These are phyloP conservation scores for Trichoderma guizhouense DNA, from an alignment of 2,329 filamentous ascomycete genomes.

Conservation along the genomic window DNA sequence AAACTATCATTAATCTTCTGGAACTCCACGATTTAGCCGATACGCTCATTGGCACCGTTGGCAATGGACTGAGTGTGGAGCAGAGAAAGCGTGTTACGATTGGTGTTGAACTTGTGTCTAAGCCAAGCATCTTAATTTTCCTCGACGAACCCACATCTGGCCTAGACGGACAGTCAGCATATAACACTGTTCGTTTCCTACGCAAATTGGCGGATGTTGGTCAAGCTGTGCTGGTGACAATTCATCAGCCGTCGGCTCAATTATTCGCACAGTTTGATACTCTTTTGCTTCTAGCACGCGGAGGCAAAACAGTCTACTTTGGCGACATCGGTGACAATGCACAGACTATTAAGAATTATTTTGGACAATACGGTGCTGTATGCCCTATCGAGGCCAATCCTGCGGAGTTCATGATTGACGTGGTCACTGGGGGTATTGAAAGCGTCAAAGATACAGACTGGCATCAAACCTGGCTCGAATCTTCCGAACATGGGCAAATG, in stretches of 20 bases:
- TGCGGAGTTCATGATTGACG: constrained; percentile 71
- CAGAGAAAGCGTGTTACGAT: constrained; percentile 57
- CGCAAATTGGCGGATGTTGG: constrained; percentile 63
- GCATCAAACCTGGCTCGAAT: constrained; percentile 67
- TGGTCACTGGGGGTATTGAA: constrained; percentile 44
- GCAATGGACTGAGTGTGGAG: constrained; percentile 51
- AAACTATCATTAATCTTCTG: constrained; percentile 68
- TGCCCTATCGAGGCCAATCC: constrained; percentile 65
- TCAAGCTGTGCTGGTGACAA: constrained; percentile 66
- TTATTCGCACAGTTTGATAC: constrained; percentile 66
- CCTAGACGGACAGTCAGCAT: constrained; percentile 68
- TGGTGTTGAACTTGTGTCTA: constrained; percentile 59
- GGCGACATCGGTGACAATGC: constrained; percentile 61
- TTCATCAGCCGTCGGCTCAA: constrained; percentile 66
- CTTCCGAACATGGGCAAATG: constrained; percentile 54
- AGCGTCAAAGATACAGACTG: constrained; percentile 51
- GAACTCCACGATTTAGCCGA: constrained; percentile 47
- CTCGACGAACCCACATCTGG: constrained; percentile 62
- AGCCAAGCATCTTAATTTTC: constrained; percentile 58
- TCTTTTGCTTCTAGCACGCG: constrained; percentile 59
- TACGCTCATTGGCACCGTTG: constrained; percentile 47
- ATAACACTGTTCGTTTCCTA: constrained; percentile 62
- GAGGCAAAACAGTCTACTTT: constrained; percentile 65
- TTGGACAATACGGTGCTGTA: constrained; percentile 61
- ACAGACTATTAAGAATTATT: constrained; percentile 58